Evolutionary conservation across 108 stramenopile species (phyloP).

Genomic region (Skeletonema costatum): DNA sequence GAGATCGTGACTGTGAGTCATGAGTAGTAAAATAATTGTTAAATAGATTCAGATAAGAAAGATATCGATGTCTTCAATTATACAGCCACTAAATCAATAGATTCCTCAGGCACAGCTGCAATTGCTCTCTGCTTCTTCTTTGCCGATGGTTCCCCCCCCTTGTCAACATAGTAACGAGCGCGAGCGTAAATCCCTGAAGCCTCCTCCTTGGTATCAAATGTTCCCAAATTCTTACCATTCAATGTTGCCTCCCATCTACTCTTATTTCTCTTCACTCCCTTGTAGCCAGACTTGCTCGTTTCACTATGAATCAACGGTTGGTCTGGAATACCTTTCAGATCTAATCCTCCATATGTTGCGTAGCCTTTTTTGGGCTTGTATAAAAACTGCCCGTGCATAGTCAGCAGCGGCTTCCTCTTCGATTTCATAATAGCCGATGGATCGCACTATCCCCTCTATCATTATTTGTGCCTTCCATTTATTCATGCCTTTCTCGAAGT

Average conservation of each 20-base stretch:
- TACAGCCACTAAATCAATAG: not conserved
- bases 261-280: slow-evolving; percentile 1
- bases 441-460: not conserved
- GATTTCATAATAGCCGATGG: not conserved
- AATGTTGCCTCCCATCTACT: slow-evolving; percentile 2
- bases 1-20: too few species aligned
- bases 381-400: not conserved
- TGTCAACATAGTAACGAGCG: not conserved
- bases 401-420: not conserved
- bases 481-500: not conserved
- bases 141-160: not conserved
- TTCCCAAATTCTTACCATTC: not conserved
- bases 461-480: slow-evolving; percentile 7
- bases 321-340: not conserved
- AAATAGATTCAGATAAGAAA: too few species aligned
- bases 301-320: not conserved
- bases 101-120: not conserved
- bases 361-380: not conserved
- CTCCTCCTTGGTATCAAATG: slow-evolving; percentile 3
- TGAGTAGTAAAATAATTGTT: too few species aligned
- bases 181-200: slow-evolving; percentile 1
- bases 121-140: not conserved
- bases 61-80: not conserved
- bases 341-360: not conserved
- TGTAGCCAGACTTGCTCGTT: not conserved